Conservation (phyloP, 2,329 filamentous ascomycete species). For the Scortechinia acanthostroma region DNA sequence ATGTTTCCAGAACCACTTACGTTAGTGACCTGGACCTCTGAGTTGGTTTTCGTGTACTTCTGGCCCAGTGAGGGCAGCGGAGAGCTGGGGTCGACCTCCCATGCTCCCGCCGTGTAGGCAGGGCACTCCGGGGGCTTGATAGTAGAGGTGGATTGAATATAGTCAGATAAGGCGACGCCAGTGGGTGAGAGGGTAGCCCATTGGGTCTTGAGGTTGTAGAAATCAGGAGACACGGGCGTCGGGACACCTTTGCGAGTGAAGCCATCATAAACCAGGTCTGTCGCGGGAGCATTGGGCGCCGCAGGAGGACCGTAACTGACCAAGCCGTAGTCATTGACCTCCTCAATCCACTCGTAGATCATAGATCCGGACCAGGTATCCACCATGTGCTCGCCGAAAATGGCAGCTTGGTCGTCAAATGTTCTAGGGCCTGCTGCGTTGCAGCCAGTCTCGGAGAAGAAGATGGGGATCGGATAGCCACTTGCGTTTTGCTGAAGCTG, state of each 20-base stretch:
- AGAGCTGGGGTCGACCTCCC: constrained; percentile 67
- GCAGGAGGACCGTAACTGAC: constrained; percentile 66
- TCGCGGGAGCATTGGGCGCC: constrained; percentile 38
- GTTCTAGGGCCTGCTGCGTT: constrained; percentile 54
- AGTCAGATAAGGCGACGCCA: constrained; percentile 59
- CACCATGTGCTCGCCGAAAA: constrained; percentile 70
- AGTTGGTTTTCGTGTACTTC: too few species aligned
- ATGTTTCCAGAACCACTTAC: too few species aligned
- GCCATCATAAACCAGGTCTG: constrained; percentile 52
- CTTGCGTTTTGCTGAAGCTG: constrained; percentile 60
- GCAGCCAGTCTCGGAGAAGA: constrained; percentile 86
- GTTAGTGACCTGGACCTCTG: too few species aligned
- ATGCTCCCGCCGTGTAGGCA: constrained; percentile 57
- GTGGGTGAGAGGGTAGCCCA: constrained; percentile 70
- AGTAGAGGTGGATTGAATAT: constrained; percentile 41
- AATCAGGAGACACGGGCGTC: constrained; percentile 69
- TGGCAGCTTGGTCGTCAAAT: constrained; percentile 69
- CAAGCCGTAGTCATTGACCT: constrained; percentile 76
- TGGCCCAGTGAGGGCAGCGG: constrained; percentile 64
- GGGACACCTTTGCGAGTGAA: constrained; percentile 68
- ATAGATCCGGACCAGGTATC: constrained; percentile 69
- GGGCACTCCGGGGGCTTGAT: constrained; percentile 66
- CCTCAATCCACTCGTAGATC: constrained; percentile 85
- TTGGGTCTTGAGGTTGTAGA: constrained; percentile 67
- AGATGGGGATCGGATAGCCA: constrained; percentile 74